Percentiles rank a stretch among this genome's conserved stretches.
Conservation (phyloP, 768 basidiomycete genomes). For the Pilatotrama ljubarskyi region DNA sequence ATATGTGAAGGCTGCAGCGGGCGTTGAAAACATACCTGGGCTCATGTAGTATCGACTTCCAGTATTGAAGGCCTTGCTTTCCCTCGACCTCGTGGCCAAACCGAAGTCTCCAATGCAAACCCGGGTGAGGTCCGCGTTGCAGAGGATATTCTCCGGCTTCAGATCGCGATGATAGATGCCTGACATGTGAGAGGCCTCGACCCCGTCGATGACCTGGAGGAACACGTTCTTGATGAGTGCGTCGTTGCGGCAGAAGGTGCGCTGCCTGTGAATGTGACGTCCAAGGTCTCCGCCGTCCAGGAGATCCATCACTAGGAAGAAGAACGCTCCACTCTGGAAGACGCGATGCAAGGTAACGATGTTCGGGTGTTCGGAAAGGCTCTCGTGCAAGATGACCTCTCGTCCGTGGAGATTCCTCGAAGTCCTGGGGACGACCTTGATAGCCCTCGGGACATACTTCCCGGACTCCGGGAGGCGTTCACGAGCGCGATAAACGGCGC, state of each 20-base stretch:
- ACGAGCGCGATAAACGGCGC: conserved; percentile 87
- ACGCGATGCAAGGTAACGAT: conserved; percentile 70
- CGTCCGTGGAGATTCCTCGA: conserved; percentile 47
- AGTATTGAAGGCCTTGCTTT: conserved; percentile 53
- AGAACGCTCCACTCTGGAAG: conserved; percentile 56
- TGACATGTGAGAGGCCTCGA: conserved; percentile 48
- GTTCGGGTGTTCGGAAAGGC: conserved; percentile 55
- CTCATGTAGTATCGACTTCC: conserved; percentile 71
- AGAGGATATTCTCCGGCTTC: conserved; percentile 55
- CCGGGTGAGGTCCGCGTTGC: conserved; percentile 38
- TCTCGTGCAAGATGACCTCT: conserved; percentile 62
- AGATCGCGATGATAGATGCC: conserved; percentile 59
- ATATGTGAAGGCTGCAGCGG: neutral
- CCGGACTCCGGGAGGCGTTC: conserved; percentile 35
- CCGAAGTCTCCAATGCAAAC: conserved; percentile 50
- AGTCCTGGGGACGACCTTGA: conserved; percentile 25
- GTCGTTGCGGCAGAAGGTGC: conserved; percentile 44
- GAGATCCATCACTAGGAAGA: conserved; percentile 67
- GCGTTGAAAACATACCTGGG: conserved; percentile 49
- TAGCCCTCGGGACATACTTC: conserved; percentile 7
- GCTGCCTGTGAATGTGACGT: conserved; percentile 38
- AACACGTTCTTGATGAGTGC: conserved; percentile 47
- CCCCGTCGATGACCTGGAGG: conserved; percentile 54
- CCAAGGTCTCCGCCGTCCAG: conserved; percentile 47
- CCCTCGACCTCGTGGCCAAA: conserved; percentile 33